Evolutionary conservation across 1,284 basidiomycete species (phyloP).

Genomic region (Golubevia pallescens): DNA sequence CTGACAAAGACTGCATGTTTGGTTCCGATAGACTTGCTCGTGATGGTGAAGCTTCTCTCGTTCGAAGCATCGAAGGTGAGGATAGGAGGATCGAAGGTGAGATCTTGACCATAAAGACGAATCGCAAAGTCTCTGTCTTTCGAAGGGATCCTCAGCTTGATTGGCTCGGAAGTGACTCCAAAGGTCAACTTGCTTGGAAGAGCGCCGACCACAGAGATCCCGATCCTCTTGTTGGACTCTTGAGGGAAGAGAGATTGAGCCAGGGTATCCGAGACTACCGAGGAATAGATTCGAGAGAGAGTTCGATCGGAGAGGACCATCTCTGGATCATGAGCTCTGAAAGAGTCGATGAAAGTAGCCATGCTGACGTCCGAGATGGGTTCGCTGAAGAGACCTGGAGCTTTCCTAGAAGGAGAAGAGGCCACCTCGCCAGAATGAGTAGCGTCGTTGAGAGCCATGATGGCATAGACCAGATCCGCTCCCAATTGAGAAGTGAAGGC

Average conservation of each 20-base stretch:
- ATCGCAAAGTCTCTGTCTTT: constrained; percentile 51
- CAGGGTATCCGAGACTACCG: constrained; percentile 37
- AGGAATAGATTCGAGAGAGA: constrained; percentile 44
- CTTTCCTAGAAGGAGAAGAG: constrained; percentile 9
- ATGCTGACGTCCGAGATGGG: constrained; percentile 22
- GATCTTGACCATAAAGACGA: constrained; percentile 44
- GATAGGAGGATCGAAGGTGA: constrained; percentile 48
- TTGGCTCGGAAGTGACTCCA: constrained; percentile 40
- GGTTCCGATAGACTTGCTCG: constrained; percentile 33
- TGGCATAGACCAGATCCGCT: constrained; percentile 74
- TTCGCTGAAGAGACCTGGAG: constrained; percentile 35
- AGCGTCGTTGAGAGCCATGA: constrained; percentile 80
- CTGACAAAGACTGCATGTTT: constrained; percentile 48
- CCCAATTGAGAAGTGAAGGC: constrained; percentile 61
- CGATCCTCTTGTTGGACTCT: constrained; percentile 22
- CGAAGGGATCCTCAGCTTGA: constrained; percentile 41
- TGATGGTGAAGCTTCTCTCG: constrained; percentile 44
- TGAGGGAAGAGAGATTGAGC: constrained; percentile 29
- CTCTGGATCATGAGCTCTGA: constrained; percentile 37
- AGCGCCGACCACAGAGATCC: constrained; percentile 24
- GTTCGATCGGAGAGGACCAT: constrained; percentile 45
- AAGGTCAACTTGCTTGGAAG: constrained; percentile 36
- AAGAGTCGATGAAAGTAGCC: constrained; percentile 32
- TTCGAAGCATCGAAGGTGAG: constrained; percentile 34
- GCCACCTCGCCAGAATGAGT: constrained; percentile 28